Percentiles rank a stretch among this genome's conserved stretches.
These are phyloP conservation scores for Cyclocybe aegerita DNA, from an alignment of 768 basidiomycete genomes.

Conservation along the genomic window DNA sequence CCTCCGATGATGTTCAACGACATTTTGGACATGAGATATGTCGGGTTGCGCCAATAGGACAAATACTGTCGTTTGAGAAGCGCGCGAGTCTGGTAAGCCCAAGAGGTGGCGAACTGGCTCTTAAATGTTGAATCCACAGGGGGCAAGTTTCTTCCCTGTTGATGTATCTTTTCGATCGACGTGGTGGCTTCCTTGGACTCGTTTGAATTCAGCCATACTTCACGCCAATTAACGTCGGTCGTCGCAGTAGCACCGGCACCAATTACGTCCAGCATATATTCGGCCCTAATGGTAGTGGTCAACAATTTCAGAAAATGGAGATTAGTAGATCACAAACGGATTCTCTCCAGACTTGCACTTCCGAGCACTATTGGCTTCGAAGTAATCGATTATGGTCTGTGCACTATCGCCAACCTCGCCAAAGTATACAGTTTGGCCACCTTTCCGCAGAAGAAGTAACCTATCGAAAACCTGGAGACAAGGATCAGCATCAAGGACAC, in stretches of 20 bases:
- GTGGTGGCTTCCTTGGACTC: slow-evolving; percentile 30
- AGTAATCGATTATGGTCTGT: slow-evolving; percentile 68
- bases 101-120: slow-evolving; percentile 51
- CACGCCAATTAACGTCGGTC: slow-evolving; percentile 54
- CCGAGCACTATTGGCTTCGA: slow-evolving; percentile 66
- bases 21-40: slow-evolving; percentile 60
- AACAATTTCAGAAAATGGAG: slow-evolving; percentile 2
- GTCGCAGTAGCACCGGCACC: slow-evolving; percentile 69
- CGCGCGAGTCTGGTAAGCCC: slow-evolving; percentile 44
- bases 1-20: slow-evolving; percentile 53
- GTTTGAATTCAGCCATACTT: slow-evolving; percentile 42
- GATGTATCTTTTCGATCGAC: slow-evolving; percentile 47
- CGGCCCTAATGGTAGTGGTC: slow-evolving; percentile 42
- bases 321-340: slow-evolving; percentile 46
- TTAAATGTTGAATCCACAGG: slow-evolving; percentile 35
- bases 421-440: slow-evolving; percentile 76
- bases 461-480: slow-evolving; percentile 64
- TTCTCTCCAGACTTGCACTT: slow-evolving; percentile 68
- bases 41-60: slow-evolving; percentile 58
- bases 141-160: slow-evolving; percentile 46
- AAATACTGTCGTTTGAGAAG: slow-evolving; percentile 44
- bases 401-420: slow-evolving; percentile 69
- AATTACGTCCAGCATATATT: slow-evolving; percentile 68
- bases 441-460: slow-evolving; percentile 72
- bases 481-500: background rate